Percentiles rank a stretch among this genome's conserved stretches.
Evolutionary conservation across 805 yeast species (phyloP).

Genomic region (Pichia thaimueangensis): DNA sequence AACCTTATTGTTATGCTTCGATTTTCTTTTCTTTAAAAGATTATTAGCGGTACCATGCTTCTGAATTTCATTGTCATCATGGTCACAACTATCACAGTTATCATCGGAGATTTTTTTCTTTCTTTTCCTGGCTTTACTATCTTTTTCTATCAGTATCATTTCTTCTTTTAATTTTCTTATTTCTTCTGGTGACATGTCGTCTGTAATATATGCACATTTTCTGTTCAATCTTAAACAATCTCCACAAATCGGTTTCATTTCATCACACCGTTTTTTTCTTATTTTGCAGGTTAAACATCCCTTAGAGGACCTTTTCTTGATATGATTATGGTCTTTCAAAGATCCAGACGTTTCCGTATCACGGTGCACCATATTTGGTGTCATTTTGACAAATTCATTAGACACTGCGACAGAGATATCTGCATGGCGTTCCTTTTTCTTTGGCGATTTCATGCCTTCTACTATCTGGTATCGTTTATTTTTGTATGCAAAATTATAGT

Average conservation of each 20-base stretch:
- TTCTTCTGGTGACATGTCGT: constrained; percentile 37
- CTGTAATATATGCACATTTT: constrained; percentile 43
- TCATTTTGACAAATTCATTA: no score
- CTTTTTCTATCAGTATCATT: constrained; percentile 36
- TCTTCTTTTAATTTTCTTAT: constrained; percentile 30
- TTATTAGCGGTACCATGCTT: no score
- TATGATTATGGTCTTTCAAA: background rate
- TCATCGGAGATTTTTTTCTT: constrained; percentile 10
- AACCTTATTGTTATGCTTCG: constrained; percentile 12
- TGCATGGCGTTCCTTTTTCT: no score
- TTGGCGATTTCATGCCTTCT: no score
- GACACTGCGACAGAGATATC: no score
- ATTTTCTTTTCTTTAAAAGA: background rate
- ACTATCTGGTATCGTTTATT: no score
- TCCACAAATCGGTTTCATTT: constrained; percentile 42
- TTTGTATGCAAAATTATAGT: no score
- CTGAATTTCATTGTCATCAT: background rate
- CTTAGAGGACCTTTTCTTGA: constrained; percentile 38
- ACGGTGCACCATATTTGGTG: no score
- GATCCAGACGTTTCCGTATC: background rate
- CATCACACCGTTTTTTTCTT: constrained; percentile 56
- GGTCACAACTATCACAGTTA: background rate
- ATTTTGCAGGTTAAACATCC: constrained; percentile 68
- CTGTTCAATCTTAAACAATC: constrained; percentile 42
- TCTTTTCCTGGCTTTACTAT: constrained; percentile 38